Conservation (phyloP, 2,329 filamentous ascomycete species). For the Neofusicoccum kwambonambiense region DNA sequence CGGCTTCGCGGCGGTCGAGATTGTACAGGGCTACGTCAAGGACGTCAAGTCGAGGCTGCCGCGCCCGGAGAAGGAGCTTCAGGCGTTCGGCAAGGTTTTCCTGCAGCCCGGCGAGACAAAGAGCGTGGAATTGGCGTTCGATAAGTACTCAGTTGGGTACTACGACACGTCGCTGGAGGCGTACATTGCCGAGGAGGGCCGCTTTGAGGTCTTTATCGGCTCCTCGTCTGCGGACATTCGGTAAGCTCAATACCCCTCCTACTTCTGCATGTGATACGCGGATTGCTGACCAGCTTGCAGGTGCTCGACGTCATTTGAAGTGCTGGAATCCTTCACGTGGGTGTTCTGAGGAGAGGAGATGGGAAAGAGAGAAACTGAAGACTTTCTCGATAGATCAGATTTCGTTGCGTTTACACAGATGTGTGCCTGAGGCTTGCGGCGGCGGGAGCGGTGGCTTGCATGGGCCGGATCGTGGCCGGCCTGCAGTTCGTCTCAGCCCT, state of each 20-base stretch:
- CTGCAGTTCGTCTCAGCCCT: too few species aligned
- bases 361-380: background rate
- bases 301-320: conserved; percentile 50
- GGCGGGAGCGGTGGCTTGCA: background rate
- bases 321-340: conserved; percentile 66
- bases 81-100: conserved; percentile 58
- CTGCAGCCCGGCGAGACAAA: conserved; percentile 38
- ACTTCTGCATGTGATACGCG: background rate
- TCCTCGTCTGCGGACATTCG: conserved; percentile 63
- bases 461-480: too few species aligned
- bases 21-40: conserved; percentile 67
- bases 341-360: conserved; percentile 48
- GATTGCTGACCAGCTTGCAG: background rate
- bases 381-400: background rate
- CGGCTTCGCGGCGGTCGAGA: conserved; percentile 57
- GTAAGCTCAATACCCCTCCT: conserved; percentile 41
- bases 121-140: conserved; percentile 31
- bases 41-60: conserved; percentile 63
- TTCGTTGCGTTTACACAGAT: background rate
- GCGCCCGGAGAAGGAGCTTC: conserved; percentile 68
- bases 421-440: background rate
- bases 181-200: conserved; percentile 67
- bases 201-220: conserved; percentile 61
- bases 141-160: conserved; percentile 56
- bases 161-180: conserved; percentile 59